Conservation (phyloP, 2,329 filamentous ascomycete species). For the Erysiphe pulchra region DNA sequence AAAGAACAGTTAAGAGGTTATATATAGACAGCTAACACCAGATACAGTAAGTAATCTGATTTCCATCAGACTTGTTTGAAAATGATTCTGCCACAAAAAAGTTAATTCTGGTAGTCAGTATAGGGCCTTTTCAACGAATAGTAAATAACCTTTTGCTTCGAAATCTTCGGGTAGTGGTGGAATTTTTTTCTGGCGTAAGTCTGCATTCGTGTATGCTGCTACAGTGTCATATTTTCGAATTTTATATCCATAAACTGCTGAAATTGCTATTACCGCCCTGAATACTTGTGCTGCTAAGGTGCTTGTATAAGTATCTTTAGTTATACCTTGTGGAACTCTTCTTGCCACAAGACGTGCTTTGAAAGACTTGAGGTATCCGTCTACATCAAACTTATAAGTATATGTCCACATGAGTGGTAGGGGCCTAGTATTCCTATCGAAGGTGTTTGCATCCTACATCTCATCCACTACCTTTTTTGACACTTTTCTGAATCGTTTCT, state of each 20-base stretch:
- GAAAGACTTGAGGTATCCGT: constrained; percentile 1
- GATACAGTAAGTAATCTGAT: neutral
- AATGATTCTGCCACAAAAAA: neutral
- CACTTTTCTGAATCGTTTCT: neutral
- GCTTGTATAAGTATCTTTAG: constrained; percentile 1
- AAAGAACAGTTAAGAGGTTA: neutral
- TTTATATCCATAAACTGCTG: neutral
- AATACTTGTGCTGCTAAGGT: neutral
- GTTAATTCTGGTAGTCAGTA: neutral
- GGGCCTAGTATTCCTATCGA: neutral
- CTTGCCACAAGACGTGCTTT: constrained; percentile 5
- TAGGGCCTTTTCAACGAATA: constrained; percentile 1
- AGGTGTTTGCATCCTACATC: neutral
- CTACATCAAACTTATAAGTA: constrained; percentile 9
- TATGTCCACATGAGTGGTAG: constrained; percentile 3
- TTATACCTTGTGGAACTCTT: constrained; percentile 4
- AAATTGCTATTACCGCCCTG: neutral
- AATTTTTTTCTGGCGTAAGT: neutral
- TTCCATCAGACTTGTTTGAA: neutral
- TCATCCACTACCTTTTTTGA: neutral
- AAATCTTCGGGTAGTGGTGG: neutral
- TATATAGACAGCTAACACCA: neutral
- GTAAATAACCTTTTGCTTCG: neutral
- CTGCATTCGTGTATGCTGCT: neutral
- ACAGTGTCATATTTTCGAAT: neutral